phyloP scores from a whole-genome alignment of 176 grass and related monocot genomes.

The Thalia dealbata region DNA sequence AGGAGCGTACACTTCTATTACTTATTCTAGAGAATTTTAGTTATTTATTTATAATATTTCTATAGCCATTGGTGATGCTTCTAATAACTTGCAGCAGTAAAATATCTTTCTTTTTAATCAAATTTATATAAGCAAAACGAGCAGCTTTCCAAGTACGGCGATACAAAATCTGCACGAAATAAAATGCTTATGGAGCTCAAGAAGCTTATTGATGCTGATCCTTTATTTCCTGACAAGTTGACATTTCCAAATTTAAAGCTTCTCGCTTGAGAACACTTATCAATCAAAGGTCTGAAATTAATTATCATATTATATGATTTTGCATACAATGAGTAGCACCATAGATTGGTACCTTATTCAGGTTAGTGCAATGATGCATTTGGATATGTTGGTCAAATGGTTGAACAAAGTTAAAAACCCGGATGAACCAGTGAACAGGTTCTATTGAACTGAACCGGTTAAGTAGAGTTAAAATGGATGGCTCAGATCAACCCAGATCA shows the following conservation, averaged over 20 bases:
- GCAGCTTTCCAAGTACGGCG: conserved; percentile 22
- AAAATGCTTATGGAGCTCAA: conserved; percentile 24
- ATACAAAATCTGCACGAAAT: conserved; percentile 22
- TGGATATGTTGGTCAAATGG: too few species aligned
- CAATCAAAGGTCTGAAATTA: conserved; percentile 13
- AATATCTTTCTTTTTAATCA: conserved; percentile 6
- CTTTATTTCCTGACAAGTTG: conserved; percentile 19
- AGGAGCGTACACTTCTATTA: too few species aligned
- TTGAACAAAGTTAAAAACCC: too few species aligned
- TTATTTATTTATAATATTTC: background rate
- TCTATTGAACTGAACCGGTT: too few species aligned
- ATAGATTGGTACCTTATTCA: too few species aligned
- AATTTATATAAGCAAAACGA: conserved; percentile 15
- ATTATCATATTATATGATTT: background rate
- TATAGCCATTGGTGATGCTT: background rate
- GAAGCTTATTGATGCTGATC: conserved; percentile 25
- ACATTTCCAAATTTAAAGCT: conserved; percentile 16
- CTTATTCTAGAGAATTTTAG: conserved; percentile 19
- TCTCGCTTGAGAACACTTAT: conserved; percentile 20
- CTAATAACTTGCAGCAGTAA: background rate
- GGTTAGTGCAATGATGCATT: too few species aligned
- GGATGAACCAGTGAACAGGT: too few species aligned
- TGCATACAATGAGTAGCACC: background rate
- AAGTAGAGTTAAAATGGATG: too few species aligned
- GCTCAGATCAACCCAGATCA: too few species aligned